phyloP scores from a whole-genome alignment of 768 basidiomycete species.

The Leccinum arenicola region DNA sequence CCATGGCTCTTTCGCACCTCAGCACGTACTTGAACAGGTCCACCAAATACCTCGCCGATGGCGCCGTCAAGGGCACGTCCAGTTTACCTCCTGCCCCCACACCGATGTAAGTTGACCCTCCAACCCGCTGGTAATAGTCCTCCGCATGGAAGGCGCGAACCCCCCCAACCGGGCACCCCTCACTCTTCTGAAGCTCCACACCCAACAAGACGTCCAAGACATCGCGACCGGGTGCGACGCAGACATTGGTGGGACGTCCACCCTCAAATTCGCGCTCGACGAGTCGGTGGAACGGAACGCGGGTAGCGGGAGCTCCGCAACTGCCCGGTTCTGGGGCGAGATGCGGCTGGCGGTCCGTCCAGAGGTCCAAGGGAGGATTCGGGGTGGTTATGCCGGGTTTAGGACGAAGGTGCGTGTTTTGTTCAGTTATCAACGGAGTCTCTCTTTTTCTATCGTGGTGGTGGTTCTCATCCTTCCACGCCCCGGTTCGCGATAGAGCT shows the following conservation, averaged over 20 bases:
- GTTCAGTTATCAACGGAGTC: neutral
- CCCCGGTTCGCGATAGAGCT: neutral
- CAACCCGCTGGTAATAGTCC: slow-evolving; percentile 40
- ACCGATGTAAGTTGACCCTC: slow-evolving; percentile 11
- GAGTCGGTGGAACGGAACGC: slow-evolving; percentile 44
- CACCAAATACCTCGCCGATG: slow-evolving; percentile 38
- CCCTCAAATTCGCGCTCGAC: slow-evolving; percentile 73
- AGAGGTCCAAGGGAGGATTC: slow-evolving; percentile 63
- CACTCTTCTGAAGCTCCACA: slow-evolving; percentile 65
- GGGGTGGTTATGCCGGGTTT: slow-evolving; percentile 90
- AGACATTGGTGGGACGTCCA: slow-evolving; percentile 84
- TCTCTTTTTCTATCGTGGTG: neutral
- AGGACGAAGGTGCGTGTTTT: slow-evolving; percentile 65
- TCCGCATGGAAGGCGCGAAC: slow-evolving; percentile 77
- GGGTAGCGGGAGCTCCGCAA: slow-evolving; percentile 46
- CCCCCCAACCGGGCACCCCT: slow-evolving; percentile 57
- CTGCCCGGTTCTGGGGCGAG: slow-evolving; percentile 76
- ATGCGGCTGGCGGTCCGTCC: slow-evolving; percentile 70
- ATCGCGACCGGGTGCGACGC: slow-evolving; percentile 81
- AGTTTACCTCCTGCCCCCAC: slow-evolving; percentile 8
- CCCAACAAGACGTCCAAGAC: slow-evolving; percentile 51
- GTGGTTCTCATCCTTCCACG: neutral
- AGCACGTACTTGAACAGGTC: slow-evolving; percentile 38
- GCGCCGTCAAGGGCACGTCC: slow-evolving; percentile 40
- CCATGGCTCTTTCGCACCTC: slow-evolving; percentile 28